Percentiles rank a stretch among this genome's conserved stretches.
These are phyloP conservation scores for Alternaria sp. DNA, from an alignment of 2,329 filamentous ascomycete species.

Conservation along the genomic window DNA sequence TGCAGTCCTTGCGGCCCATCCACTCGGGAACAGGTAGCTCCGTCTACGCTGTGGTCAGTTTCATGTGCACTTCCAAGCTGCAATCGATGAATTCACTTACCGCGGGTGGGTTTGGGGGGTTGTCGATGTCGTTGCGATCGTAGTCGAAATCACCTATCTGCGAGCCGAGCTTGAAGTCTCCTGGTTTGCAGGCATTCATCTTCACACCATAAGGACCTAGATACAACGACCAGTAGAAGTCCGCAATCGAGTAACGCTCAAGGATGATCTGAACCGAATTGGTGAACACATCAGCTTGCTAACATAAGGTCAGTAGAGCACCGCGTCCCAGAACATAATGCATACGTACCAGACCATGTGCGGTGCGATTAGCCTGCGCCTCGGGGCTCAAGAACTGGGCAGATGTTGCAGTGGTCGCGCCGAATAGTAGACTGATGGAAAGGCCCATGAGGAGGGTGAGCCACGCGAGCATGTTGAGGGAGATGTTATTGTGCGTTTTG, in stretches of 20 bases:
- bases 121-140: background rate
- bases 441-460: background rate
- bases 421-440: background rate
- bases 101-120: background rate
- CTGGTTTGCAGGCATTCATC: background rate
- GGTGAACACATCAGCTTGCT: background rate
- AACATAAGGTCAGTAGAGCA: background rate
- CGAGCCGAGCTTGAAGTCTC: background rate
- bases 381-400: background rate
- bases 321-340: background rate
- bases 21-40: background rate
- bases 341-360: background rate
- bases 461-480: background rate
- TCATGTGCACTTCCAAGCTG: background rate
- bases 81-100: background rate
- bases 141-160: background rate
- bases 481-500: background rate
- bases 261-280: background rate
- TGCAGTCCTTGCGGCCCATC: background rate
- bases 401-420: background rate
- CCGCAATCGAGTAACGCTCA: background rate
- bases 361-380: background rate
- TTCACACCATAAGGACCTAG: background rate
- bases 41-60: background rate
- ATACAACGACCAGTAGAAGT: background rate